phyloP scores from a whole-genome alignment of 371 early-diverging fungal genomes.

The Saksenaea vasiformis region DNA sequence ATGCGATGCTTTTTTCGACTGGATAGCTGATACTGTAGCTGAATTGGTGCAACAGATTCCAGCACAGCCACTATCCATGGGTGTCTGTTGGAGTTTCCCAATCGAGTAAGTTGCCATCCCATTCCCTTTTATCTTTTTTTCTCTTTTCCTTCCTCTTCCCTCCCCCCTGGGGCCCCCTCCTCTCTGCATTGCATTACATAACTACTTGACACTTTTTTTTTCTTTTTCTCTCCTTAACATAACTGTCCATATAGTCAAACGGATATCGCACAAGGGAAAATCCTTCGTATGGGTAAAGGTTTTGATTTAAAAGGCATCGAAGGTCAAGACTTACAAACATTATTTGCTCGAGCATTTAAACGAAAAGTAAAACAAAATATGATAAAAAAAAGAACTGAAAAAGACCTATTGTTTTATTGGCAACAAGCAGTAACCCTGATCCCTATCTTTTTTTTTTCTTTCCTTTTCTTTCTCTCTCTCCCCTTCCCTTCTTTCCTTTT shows the following conservation, averaged over 20 bases:
- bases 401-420: background rate
- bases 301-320: conserved; percentile 75
- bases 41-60: conserved; percentile 31
- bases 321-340: conserved; percentile 78
- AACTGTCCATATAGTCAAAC: conserved; percentile 59
- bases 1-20: conserved; percentile 80
- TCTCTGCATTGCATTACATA: conserved; percentile 1
- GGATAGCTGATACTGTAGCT: conserved; percentile 71
- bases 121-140: background rate
- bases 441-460: background rate
- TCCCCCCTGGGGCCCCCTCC: background rate
- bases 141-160: background rate
- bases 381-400: background rate
- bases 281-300: conserved; percentile 92
- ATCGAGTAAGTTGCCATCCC: conserved; percentile 38
- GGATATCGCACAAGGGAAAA: conserved; percentile 69
- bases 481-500: background rate
- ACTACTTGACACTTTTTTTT: background rate
- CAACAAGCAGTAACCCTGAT: background rate
- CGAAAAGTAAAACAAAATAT: conserved; percentile 52
- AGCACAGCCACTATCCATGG: conserved; percentile 35
- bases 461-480: background rate
- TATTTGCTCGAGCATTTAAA: conserved; percentile 76
- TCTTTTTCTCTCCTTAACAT: background rate
- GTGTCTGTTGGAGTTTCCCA: conserved; percentile 57